A percentile compares a stretch with the other conserved stretches of the same genome.
Evolutionary conservation across 2,329 filamentous ascomycete genomes (phyloP).

Genomic region (Thelonectria blattea): DNA sequence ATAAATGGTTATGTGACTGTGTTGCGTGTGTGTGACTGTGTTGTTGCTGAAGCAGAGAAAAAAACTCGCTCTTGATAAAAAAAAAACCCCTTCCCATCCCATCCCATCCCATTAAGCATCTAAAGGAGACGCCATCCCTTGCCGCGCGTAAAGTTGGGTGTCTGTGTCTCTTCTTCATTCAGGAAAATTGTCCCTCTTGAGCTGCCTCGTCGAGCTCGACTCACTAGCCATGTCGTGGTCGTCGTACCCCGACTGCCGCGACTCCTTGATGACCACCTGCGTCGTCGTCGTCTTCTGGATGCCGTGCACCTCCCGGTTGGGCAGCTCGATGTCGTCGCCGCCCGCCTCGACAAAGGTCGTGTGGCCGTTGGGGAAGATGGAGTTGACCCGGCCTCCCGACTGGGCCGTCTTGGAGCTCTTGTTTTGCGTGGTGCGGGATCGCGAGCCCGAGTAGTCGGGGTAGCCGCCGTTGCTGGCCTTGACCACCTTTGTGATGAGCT

Average conservation of each 20-base stretch:
- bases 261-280: constrained; percentile 32
- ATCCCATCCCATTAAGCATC: constrained; percentile 1
- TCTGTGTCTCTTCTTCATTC: constrained; percentile 17
- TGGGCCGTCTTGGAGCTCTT: constrained; percentile 24
- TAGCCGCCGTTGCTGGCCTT: constrained; percentile 35
- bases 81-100: not conserved
- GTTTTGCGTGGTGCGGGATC: constrained; percentile 23
- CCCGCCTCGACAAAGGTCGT: constrained; percentile 34
- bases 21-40: not conserved
- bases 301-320: constrained; percentile 13
- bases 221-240: constrained; percentile 32
- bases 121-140: not conserved
- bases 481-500: constrained; percentile 52
- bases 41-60: constrained; percentile 9
- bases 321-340: constrained; percentile 30
- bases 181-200: constrained; percentile 32
- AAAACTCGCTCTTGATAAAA: constrained; percentile 6
- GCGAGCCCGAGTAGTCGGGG: constrained; percentile 32
- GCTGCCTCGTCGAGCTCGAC: constrained; percentile 28
- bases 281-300: constrained; percentile 38
- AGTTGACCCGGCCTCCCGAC: constrained; percentile 12
- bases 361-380: constrained; percentile 35
- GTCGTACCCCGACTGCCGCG: constrained; percentile 27
- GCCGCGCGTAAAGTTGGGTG: not conserved
- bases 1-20: not conserved